These are phyloP conservation scores for Russula virescens DNA, from an alignment of 768 basidiomycete species.

Conservation along the genomic window DNA sequence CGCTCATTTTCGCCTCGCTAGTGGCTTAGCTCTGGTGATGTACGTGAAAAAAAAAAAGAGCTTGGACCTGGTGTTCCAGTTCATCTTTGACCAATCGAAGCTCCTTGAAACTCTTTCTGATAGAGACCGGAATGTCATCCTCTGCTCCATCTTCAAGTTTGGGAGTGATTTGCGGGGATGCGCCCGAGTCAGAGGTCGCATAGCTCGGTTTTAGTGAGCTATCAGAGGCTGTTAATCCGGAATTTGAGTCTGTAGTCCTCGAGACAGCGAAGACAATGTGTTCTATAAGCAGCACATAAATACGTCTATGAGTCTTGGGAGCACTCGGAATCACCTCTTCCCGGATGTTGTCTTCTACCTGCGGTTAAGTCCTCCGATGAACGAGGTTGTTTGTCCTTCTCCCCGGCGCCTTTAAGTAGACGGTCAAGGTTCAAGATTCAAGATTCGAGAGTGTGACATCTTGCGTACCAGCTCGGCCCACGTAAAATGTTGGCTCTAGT, in stretches of 20 bases:
- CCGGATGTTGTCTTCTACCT: not conserved
- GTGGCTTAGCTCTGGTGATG: not conserved
- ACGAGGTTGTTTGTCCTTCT: not conserved
- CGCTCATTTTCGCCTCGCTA: constrained; percentile 21
- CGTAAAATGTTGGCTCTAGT: not conserved
- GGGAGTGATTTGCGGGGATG: not conserved
- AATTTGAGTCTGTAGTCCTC: not conserved
- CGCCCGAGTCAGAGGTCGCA: not conserved
- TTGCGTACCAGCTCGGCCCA: constrained; percentile 3
- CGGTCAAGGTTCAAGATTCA: not conserved
- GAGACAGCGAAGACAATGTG: not conserved
- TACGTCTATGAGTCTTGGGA: not conserved
- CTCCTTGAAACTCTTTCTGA: constrained; percentile 19
- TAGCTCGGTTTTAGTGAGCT: not conserved
- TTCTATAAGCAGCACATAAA: not conserved
- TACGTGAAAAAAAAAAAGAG: not conserved
- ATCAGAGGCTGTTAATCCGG: not conserved
- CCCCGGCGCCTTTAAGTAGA: not conserved
- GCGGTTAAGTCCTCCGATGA: not conserved
- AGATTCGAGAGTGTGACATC: not conserved
- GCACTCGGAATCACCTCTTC: not conserved
- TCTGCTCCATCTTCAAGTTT: constrained; percentile 14
- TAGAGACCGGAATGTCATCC: constrained; percentile 12
- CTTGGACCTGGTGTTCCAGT: constrained; percentile 16
- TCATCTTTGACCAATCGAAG: constrained; percentile 20